A percentile compares a stretch with the other conserved stretches of the same genome.
phyloP scores from a whole-genome alignment of 345 rosid species.

The Euphorbia pulcherrima region DNA sequence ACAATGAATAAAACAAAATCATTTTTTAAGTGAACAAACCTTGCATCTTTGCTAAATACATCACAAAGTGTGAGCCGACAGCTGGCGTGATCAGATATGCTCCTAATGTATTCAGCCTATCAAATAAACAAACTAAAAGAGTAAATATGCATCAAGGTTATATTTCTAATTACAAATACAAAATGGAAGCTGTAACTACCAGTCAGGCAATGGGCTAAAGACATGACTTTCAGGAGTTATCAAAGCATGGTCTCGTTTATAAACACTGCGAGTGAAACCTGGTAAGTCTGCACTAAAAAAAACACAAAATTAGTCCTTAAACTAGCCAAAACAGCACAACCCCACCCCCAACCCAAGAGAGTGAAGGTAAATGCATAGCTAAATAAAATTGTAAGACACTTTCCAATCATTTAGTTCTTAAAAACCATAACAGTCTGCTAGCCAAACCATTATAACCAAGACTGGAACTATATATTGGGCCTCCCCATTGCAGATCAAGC shows the following conservation, averaged over 20 bases:
- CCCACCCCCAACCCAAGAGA: not conserved
- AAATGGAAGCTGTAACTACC: constrained; percentile 41
- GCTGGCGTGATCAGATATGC: constrained; percentile 84
- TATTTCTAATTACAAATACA: constrained; percentile 5
- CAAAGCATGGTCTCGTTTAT: constrained; percentile 72
- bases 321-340: not conserved
- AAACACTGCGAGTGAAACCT: constrained; percentile 84
- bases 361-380: not conserved
- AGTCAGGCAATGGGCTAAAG: constrained; percentile 75
- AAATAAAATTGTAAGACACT: not conserved
- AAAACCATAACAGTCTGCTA: not conserved
- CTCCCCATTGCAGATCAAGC: not conserved
- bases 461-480: not conserved
- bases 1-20: not conserved
- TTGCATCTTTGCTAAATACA: constrained; percentile 87
- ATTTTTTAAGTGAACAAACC: constrained; percentile 40
- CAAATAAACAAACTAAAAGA: constrained; percentile 27
- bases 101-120: constrained; percentile 75
- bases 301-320: constrained; percentile 16
- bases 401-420: not conserved
- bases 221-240: constrained; percentile 94
- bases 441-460: not conserved
- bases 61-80: constrained; percentile 86
- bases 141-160: constrained; percentile 17
- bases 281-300: constrained; percentile 64